Percentiles rank a stretch among this genome's conserved stretches.
These are phyloP conservation scores for Amauroascus verrucosus DNA, from an alignment of 2,329 filamentous ascomycete genomes.

Conservation along the genomic window DNA sequence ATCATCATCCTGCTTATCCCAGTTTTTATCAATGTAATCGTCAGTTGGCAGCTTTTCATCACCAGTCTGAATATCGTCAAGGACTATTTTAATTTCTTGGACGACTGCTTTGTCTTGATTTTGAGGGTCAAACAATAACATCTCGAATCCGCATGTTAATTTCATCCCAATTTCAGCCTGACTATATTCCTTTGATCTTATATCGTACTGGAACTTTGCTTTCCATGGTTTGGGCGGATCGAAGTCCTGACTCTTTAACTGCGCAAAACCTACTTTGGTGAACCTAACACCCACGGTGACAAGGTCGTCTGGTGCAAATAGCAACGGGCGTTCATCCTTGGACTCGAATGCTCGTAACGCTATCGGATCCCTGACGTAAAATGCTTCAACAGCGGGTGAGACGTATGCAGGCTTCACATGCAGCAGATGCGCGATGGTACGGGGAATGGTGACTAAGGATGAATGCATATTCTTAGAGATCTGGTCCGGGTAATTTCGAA, in stretches of 20 bases:
- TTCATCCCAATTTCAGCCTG: slow-evolving; percentile 71
- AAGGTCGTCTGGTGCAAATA: slow-evolving; percentile 67
- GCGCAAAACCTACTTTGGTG: slow-evolving; percentile 81
- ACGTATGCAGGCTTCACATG: slow-evolving; percentile 65
- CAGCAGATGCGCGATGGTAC: slow-evolving; percentile 70
- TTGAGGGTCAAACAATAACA: slow-evolving; percentile 60
- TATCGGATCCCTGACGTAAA: slow-evolving; percentile 80
- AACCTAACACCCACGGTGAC: slow-evolving; percentile 71
- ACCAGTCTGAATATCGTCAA: slow-evolving; percentile 65
- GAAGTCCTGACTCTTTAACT: slow-evolving; percentile 79
- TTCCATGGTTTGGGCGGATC: slow-evolving; percentile 50
- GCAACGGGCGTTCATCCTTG: slow-evolving; percentile 41
- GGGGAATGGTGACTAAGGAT: slow-evolving; percentile 61
- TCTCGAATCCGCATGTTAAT: slow-evolving; percentile 79
- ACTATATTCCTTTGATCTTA: slow-evolving; percentile 38
- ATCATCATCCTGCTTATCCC: slow-evolving; percentile 65
- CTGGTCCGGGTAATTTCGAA: slow-evolving; percentile 71
- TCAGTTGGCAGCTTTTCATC: slow-evolving; percentile 62
- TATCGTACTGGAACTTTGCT: slow-evolving; percentile 32
- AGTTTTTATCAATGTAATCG: slow-evolving; percentile 54
- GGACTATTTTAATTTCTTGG: slow-evolving; percentile 63
- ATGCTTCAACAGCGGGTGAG: slow-evolving; percentile 75
- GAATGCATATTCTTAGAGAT: slow-evolving; percentile 68
- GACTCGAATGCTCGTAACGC: slow-evolving; percentile 58
- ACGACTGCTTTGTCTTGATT: slow-evolving; percentile 59